A percentile compares a stretch with the other conserved stretches of the same genome.
Conservation (phyloP, 768 basidiomycete species). For the Vararia minispora region DNA sequence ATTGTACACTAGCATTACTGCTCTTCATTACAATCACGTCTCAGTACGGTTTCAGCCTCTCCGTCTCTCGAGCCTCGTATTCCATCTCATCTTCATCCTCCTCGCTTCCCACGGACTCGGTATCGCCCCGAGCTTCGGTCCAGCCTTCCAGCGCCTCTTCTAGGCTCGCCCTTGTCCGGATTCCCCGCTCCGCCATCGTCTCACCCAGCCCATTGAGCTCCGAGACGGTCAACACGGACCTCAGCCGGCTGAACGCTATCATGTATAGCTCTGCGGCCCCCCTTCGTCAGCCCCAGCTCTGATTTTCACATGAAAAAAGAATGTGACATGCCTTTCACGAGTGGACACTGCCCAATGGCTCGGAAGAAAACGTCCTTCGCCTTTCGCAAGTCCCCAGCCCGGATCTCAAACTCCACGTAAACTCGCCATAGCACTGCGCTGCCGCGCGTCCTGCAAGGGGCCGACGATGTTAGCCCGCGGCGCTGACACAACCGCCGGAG, state of each 20-base stretch:
- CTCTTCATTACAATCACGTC: conserved; percentile 5
- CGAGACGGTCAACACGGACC: conserved; percentile 42
- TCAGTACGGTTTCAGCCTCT: conserved; percentile 56
- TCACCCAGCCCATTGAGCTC: conserved; percentile 58
- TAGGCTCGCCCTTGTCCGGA: conserved; percentile 51
- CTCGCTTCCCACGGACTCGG: conserved; percentile 8
- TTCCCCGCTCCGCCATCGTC: conserved; percentile 65
- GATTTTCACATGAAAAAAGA: conserved; percentile 3
- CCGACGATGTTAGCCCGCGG: conserved; percentile 1
- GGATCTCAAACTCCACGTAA: conserved; percentile 71
- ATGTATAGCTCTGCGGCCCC: conserved; percentile 54
- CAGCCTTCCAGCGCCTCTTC: conserved; percentile 44
- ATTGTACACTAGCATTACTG: conserved; percentile 7
- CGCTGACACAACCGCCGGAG: conserved; percentile 1
- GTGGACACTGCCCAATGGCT: conserved; percentile 64
- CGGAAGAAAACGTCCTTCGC: conserved; percentile 69
- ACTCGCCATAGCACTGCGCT: conserved; percentile 64
- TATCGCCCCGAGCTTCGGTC: conserved; percentile 21
- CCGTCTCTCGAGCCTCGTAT: conserved; percentile 43
- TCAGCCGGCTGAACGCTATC: conserved; percentile 62
- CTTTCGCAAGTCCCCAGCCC: conserved; percentile 38
- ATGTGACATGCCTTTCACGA: conserved; percentile 51
- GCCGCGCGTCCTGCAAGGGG: conserved; percentile 41
- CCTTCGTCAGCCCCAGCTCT: conserved; percentile 8
- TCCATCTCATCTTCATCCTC: conserved; percentile 42